Base-by-base conservation (phyloP, 441 rosid species). In the Euphorbia schlechtendalii region DNA sequence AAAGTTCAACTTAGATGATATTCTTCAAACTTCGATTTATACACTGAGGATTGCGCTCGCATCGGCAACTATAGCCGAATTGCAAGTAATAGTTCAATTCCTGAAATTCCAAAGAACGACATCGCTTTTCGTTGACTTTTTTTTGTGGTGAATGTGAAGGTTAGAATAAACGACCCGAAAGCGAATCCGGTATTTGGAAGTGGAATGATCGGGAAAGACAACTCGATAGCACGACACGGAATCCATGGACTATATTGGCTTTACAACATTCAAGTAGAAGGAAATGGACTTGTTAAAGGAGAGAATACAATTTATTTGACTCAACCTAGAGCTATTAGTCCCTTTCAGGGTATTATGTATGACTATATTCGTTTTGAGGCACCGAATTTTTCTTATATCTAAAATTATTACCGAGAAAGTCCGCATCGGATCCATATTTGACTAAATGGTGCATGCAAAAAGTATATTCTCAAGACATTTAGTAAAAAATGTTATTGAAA, bases 221-320 rank as follows among this genome's bases (percentile, higher is more conserved):
- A 94, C 67, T 58, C 98, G 0, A 85, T 94, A 18, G 87, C 99
- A 22, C 86, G 99, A 70, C 96, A 94, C 64, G 99, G 99, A 30
- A 84, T 87, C 69, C 98, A 83, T 68, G 98, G 98, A 59, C 74
- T 89, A 15, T 89, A 89, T 76, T 78, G 98, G 82, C 84, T 94
- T 11, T 94, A 76, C 80, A 75, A 71, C 21, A 74, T 87, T 24
- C 76, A 83, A 14, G 73, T 94, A 2, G 72, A 81, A 1, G 83
- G 89, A n/a, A 64, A 49, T 28, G 63, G 65, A 68, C 81, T 91
- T 53, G 68, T 74, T 0, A 67, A 80, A 57, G 96, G 97, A 51
- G 83, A 80, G 45, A 91, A 94, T 48, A 81, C 82, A 25, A 68
- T 94, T 64, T 94, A 81, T 69, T 66, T 91, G 66, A 84, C 83